A percentile compares a stretch with the other conserved stretches of the same genome.
phyloP scores from a whole-genome alignment of 2,329 filamentous ascomycete species.

The Microthyrium microscopicum region DNA sequence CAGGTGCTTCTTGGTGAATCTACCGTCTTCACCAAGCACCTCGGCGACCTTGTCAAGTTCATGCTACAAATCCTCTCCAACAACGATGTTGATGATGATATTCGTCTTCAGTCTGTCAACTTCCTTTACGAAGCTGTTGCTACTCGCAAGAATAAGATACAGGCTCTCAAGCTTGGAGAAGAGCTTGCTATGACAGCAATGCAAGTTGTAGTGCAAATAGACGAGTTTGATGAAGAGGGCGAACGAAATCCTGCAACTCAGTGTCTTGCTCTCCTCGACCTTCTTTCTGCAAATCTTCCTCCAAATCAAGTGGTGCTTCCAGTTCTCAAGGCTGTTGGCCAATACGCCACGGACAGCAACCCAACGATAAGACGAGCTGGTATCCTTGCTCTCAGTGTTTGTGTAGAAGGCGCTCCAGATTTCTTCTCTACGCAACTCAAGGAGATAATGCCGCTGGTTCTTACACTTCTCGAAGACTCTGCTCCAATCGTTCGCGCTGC shows the following conservation, averaged over 20 bases:
- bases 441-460: constrained; percentile 68
- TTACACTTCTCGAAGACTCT: constrained; percentile 70
- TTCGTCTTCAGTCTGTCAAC: constrained; percentile 73
- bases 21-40: constrained; percentile 64
- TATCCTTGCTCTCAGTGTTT: constrained; percentile 82
- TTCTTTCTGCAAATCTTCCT: constrained; percentile 73
- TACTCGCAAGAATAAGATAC: constrained; percentile 90
- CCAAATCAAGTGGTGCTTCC: constrained; percentile 90
- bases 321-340: constrained; percentile 68
- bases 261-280: constrained; percentile 74
- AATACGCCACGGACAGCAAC: constrained; percentile 59
- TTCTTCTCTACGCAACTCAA: constrained; percentile 89
- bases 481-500: constrained; percentile 74
- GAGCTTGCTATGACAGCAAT: constrained; percentile 76
- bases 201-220: constrained; percentile 77
- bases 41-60: constrained; percentile 80
- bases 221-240: constrained; percentile 55
- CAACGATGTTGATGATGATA: constrained; percentile 64
- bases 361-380: constrained; percentile 74
- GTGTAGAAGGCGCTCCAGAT: constrained; percentile 90
- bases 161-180: constrained; percentile 73
- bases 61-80: constrained; percentile 80
- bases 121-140: constrained; percentile 88
- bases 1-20: constrained; percentile 86
- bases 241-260: constrained; percentile 73